Evolutionary conservation across 768 basidiomycete species (phyloP), one percentile per base, ranked within the genome.

Genomic region (Auricularia auricula-judae): DNA sequence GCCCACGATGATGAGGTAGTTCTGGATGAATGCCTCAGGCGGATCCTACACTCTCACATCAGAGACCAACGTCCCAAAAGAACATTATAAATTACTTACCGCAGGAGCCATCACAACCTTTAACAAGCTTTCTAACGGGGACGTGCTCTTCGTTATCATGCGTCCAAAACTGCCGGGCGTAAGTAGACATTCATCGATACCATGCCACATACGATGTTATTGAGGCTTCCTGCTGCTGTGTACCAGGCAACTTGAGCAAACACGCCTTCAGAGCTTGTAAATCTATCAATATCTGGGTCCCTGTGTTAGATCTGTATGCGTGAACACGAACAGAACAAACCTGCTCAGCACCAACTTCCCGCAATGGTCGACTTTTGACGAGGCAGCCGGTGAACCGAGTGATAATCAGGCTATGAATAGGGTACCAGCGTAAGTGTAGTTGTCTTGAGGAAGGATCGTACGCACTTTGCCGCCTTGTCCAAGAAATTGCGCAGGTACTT

Each of bases 291-390:
- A 98, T 81, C 89, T 91, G 70, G 3, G 51, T n/a, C 11, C 33
- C n/a, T 61, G 10, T 29, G 29, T 29, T 29, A 29, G 29, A 29
- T 3, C 29, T 29, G 29, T 29, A 29, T 29, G 29, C 29, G 23
- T 29, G 29, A 29, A 29, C 29, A 29, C 29, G 29, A 29, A 29
- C 29, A 62, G 53, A 21, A 44, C 76, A 54, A 62, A 89, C 91
- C 83, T 98, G 96, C 75, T 99, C 96, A 3, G 96, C 96, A 4
- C 96, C 95, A 39, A 90, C 89, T 74, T 96, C 93, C 71, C 87
- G 85, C 68, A 99, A 76, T 3, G 97, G 97, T 51, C 94, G 80
- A 72, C 93, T 95, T 74, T 86, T 87, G 21, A 98, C 93, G 39
- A 98, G 79, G 0, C 89, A 83, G 69, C 91, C 89, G 0, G 93